Evolutionary conservation across 1,284 basidiomycete species (phyloP).

Genomic region (Mixia osmundae): DNA sequence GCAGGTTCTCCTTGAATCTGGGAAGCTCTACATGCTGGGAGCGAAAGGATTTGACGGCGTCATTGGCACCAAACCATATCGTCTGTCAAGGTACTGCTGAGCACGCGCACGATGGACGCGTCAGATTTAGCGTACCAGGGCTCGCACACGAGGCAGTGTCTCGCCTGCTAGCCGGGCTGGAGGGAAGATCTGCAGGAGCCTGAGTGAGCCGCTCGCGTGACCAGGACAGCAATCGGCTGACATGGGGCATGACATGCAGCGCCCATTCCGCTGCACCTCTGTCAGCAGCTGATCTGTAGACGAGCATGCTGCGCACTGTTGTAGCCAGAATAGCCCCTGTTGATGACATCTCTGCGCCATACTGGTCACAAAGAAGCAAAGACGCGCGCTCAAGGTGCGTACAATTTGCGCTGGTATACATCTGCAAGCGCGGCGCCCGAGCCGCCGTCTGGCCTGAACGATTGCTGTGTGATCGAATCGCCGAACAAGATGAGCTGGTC

Average conservation of each 20-base stretch:
- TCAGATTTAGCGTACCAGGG: no score
- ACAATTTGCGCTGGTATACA: conserved; percentile 13
- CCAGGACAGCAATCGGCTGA: not conserved
- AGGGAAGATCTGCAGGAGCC: not conserved
- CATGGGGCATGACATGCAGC: conserved; percentile 4
- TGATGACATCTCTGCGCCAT: conserved; percentile 10
- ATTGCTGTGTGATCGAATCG: conserved; percentile 13
- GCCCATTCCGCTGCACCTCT: conserved; percentile 5
- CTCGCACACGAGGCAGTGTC: no score
- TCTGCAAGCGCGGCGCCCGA: conserved; percentile 10
- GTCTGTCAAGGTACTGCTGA: no score
- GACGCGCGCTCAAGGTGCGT: not conserved
- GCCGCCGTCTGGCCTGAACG: conserved; percentile 9
- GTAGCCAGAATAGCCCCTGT: conserved; percentile 10
- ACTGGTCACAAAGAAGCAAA: not conserved
- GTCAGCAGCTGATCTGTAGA: not conserved
- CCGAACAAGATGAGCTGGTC: no score
- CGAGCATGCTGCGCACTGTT: not conserved
- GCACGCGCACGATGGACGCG: no score
- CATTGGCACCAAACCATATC: conserved; percentile 4
- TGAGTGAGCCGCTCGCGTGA: not conserved
- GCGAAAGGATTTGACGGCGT: not conserved
- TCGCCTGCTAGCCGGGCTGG: no score
- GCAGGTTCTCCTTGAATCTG: conserved; percentile 41
- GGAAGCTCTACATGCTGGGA: conserved; percentile 25